A percentile compares a stretch with the other conserved stretches of the same genome.
phyloP scores from a whole-genome alignment of 2,329 filamentous ascomycete genomes.

The Lasiodiplodia sp. region DNA sequence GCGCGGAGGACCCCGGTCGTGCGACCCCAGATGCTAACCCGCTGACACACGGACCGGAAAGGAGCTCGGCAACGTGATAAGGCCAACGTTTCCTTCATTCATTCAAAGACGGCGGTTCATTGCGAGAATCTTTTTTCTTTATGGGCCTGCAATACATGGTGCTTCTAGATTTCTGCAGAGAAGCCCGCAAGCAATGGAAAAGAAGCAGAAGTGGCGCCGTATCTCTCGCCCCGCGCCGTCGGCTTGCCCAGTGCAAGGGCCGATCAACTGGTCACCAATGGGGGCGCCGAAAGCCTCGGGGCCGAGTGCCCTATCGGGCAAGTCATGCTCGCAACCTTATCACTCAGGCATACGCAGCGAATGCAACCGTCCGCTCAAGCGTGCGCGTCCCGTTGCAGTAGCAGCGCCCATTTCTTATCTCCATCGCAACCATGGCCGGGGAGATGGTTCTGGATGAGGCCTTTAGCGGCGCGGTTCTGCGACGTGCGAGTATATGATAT shows the following conservation, averaged over 20 bases:
- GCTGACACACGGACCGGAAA: neutral
- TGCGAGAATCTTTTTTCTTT: neutral
- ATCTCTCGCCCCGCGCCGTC: conserved; percentile 1
- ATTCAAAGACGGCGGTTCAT: neutral
- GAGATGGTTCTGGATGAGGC: neutral
- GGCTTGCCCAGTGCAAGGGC: conserved; percentile 1
- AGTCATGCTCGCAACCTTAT: conserved; percentile 16
- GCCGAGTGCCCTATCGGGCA: conserved; percentile 11
- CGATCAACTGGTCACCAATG: conserved; percentile 12
- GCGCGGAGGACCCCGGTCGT: conserved; percentile 24
- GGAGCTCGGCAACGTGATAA: neutral
- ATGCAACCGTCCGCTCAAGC: conserved; percentile 5
- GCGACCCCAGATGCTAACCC: conserved; percentile 16
- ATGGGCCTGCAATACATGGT: too few relatives aligned
- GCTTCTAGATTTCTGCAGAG: neutral
- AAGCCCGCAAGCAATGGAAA: neutral
- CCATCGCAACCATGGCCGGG: neutral
- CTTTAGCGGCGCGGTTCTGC: neutral
- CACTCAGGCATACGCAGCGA: conserved; percentile 3
- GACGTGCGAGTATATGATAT: conserved; percentile 3
- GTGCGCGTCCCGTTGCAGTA: conserved; percentile 8
- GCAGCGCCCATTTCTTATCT: conserved; percentile 1
- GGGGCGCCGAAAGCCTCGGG: neutral
- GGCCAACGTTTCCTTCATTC: neutral
- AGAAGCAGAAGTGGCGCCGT: neutral